Base-by-base conservation (phyloP, 768 basidiomycete species). In the Mycena rosella region DNA sequence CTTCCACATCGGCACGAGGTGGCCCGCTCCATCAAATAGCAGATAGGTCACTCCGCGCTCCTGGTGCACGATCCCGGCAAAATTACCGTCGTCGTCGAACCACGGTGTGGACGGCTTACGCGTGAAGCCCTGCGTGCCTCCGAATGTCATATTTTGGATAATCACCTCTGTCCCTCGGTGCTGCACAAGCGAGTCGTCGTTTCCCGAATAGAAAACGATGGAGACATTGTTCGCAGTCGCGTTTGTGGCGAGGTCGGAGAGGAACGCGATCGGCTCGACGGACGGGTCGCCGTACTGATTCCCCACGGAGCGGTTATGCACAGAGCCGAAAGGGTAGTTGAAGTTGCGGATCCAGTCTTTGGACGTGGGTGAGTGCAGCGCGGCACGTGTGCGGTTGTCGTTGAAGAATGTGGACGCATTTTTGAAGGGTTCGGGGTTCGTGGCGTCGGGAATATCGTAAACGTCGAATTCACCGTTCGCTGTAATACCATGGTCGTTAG, bases 91-190 rank as follows among this genome's bases (percentile, higher is more conserved):
- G 59, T 85, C 83, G 36, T 85, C 82, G 60, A 76, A 77, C 84
- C 85, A 88, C 0, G 85, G 78, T 0, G 87, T 87, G 5, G 81
- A 77, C 0, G 87, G 87, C 57, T 77, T 73, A 49, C 80, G 76
- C 17, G 83, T 82, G 74, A 88, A 88, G 38, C 87, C 87, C 73
- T 81, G 84, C 27, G 82, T 82, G 14, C 85, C 86, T 22, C 85
- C 86, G 57, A 87, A 88, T 0, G 87, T 86, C 49, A 86, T 86
- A 60, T 88, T 88, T 84, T 87, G 38, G 0, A 61, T 56, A 36
- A 8, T 68, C 81, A 84, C 75, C 79, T 87, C 79, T 8, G 83
- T 78, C 22, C 85, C 83, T 26, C 77, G 75, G 63, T 87, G 86
- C 17, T 85, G 74, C 20, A 85, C 68, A 30, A 87, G 80, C 20